Percentiles rank a stretch among this genome's conserved stretches.
These are phyloP conservation scores for Grammothele lineata DNA, from an alignment of 768 basidiomycete genomes.

Conservation along the genomic window DNA sequence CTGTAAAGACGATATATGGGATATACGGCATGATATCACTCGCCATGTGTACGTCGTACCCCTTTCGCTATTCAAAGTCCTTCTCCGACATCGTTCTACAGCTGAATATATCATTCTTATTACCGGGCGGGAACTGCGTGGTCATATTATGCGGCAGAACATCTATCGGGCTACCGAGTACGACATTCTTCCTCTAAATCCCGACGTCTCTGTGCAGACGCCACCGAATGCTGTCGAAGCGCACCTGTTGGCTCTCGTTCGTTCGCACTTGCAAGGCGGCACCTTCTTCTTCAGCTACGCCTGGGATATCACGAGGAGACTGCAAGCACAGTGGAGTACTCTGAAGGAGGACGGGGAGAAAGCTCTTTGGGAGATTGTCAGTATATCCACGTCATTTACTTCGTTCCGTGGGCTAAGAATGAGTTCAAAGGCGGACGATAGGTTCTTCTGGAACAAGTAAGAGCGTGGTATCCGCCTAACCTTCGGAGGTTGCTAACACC, in stretches of 20 bases:
- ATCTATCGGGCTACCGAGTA: slow-evolving; percentile 89
- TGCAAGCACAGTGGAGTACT: slow-evolving; percentile 77
- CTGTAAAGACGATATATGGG: slow-evolving; percentile 65
- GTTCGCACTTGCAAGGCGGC: slow-evolving; percentile 77
- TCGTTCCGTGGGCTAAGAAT: slow-evolving; percentile 2
- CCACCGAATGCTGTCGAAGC: slow-evolving; percentile 84
- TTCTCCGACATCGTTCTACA: slow-evolving; percentile 30
- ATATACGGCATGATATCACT: slow-evolving; percentile 76
- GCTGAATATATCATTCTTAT: slow-evolving; percentile 93
- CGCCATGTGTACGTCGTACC: slow-evolving; percentile 53
- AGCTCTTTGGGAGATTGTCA: slow-evolving; percentile 75
- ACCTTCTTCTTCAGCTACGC: slow-evolving; percentile 87
- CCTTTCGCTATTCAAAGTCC: background rate
- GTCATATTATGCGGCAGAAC: slow-evolving; percentile 78
- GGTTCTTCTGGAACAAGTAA: slow-evolving; percentile 98
- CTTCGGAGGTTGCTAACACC: background rate
- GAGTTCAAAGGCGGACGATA: slow-evolving; percentile 70
- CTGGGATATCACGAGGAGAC: slow-evolving; percentile 82
- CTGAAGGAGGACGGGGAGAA: slow-evolving; percentile 47
- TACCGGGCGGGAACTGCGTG: slow-evolving; percentile 75
- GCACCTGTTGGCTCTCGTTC: slow-evolving; percentile 81
- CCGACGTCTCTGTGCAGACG: slow-evolving; percentile 58
- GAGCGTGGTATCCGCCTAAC: slow-evolving; percentile 11
- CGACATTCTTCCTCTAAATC: slow-evolving; percentile 83
- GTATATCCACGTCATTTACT: slow-evolving; percentile 23